Base-by-base conservation (phyloP, 1,284 basidiomycete genomes). In the Paramarasmius palmivorus region DNA sequence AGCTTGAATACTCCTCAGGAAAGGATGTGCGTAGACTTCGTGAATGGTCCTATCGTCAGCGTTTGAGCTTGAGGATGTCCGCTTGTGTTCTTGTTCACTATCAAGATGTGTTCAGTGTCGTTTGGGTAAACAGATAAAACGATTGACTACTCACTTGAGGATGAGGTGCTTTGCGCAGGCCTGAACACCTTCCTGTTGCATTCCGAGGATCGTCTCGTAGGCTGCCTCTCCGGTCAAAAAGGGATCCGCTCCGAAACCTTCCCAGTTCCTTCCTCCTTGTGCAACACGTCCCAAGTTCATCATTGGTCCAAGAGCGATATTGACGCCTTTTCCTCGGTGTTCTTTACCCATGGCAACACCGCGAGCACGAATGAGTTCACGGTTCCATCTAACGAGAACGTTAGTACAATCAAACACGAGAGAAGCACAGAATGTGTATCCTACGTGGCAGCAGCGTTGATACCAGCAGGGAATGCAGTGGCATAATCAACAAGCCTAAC, bases 111-210 rank as follows among this genome's bases (percentile, higher is more conserved):
- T 32, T 32, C n/a, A n/a, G n/a, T n/a, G n/a, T n/a, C n/a, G n/a
- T n/a, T n/a, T n/a, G n/a, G n/a, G n/a, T n/a, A n/a, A n/a, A n/a
- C n/a, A n/a, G n/a, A n/a, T 9, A 19, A n/a, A n/a, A 41, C n/a
- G n/a, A n/a, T n/a, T n/a, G n/a, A n/a, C n/a, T 42, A 40, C 47
- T 49, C 23, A 54, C 53, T 54, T 54, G 29, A 49, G 22, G 19
- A 87, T 77, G 53, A 79, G 83, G 68, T 93, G 90, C 69, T 93
- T 93, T 14, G 88, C 89, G 57, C 84, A 87, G 2, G 85, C 83
- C 63, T 85, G 88, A 0, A 93, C 88, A 25, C 91, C 90, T 1
- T 75, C 76, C 39, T 74, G 67, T 64, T 94, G 92, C 68, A 92
- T 72, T 1, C 92, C 91, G 15, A 85, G 68, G 54, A 93, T 79